Evolutionary conservation across 345 rosid species (phyloP), one percentile per base, ranked within the genome.

Genomic region (Sisymbrium irio): DNA sequence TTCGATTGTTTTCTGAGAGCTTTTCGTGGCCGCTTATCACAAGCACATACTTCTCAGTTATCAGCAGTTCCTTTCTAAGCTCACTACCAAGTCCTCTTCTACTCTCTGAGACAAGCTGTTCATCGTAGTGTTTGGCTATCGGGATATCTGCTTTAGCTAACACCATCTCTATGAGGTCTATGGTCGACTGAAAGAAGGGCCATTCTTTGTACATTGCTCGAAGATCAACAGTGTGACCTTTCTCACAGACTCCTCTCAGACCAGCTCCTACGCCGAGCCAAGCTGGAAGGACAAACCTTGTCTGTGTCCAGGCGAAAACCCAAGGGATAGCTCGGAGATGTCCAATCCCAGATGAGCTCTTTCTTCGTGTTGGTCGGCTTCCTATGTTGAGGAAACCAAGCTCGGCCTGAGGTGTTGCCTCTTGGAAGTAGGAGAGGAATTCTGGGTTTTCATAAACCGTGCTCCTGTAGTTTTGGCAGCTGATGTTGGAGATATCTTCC

Each of bases 211-310:
- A 91, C 97, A 95, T 95, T 20, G 84, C 92, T 77, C 77, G 82
- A 69, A 95, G 69, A 62, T 95, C 99, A 61, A 86, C 89, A 0
- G 86, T 75, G 58, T 84, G 80, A 51, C 99, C 99, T 75, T 86
- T 84, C 75, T 89, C 96, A 27, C 93, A 95, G 12, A 78, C 99
- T 42, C 86, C 90, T 77, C 78, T 87, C 47, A 92, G 44, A 36
- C 97, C 99, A 22, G 96, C 87, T 59, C 97, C 97, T 17, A 95
- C 89, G 18, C 99, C 99, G 32, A 94, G 97, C 97, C 99, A 94
- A 44, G 99, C 97, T 36, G 99, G 99, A 65, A 95, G 97, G 42
- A 95, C 99, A 77, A 92, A 95, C 67, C 99, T 86, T 47, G 97
- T 95, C 71, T 91, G 97, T 0, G 97, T 95, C 99, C 99, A 92